Conservation (phyloP, 257 asterid species). For the Capsicum baccatum region DNA sequence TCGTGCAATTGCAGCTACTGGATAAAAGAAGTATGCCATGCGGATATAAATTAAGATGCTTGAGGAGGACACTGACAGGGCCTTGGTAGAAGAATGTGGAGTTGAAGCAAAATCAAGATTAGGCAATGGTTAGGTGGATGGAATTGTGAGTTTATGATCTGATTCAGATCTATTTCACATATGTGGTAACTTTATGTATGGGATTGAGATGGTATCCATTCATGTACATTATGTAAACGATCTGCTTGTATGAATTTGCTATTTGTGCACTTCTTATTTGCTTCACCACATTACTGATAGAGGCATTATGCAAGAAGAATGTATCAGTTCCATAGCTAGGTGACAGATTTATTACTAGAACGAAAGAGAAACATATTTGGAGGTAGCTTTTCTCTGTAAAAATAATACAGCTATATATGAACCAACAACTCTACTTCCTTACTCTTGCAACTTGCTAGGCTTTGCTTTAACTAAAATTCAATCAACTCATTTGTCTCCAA, state of each 20-base stretch:
- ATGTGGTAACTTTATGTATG: constrained; percentile 35
- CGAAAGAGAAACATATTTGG: background rate
- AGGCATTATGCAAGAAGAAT: constrained; percentile 3
- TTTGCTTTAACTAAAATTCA: background rate
- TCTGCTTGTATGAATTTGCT: constrained; percentile 35
- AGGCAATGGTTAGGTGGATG: constrained; percentile 30
- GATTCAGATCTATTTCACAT: constrained; percentile 16
- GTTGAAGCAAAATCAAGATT: background rate
- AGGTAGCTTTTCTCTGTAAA: background rate
- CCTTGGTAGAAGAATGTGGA: constrained; percentile 61
- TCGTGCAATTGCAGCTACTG: constrained; percentile 46
- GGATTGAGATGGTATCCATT: constrained; percentile 25
- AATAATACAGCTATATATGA: background rate
- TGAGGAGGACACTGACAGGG: constrained; percentile 86
- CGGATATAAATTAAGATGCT: constrained; percentile 61
- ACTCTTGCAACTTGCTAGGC: background rate
- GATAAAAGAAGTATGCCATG: constrained; percentile 56
- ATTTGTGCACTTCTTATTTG: constrained; percentile 11
- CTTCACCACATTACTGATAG: constrained; percentile 26
- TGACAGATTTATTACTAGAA: no score
- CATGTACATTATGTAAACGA: constrained; percentile 32
- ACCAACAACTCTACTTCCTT: background rate
- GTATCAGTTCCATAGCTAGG: constrained; percentile 17
- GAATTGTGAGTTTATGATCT: constrained; percentile 34
- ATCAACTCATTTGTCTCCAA: background rate